A percentile compares a stretch with the other conserved stretches of the same genome.
Evolutionary conservation across 345 rosid species (phyloP).

Genomic region (Arabidopsis suecica): DNA sequence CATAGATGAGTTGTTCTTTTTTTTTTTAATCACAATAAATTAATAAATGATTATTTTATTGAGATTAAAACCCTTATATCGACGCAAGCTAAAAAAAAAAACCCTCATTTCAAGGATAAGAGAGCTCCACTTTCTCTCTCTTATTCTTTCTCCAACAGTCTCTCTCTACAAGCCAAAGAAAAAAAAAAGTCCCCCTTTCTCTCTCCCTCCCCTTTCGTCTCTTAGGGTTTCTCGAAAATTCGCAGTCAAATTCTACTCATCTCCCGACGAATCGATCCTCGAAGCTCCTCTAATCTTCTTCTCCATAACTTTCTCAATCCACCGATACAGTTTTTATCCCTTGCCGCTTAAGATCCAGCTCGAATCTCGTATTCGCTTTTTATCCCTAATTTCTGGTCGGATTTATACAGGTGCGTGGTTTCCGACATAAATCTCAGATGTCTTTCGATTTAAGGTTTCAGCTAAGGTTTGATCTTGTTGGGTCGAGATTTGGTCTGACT

Average conservation of each 20-base stretch:
- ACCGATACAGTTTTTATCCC: conserved; percentile 38
- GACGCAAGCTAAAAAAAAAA: conserved; percentile 43
- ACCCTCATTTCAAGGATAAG: conserved; percentile 62
- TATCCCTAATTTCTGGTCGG: conserved; percentile 30
- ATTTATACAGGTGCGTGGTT: conserved; percentile 34
- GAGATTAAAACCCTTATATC: conserved; percentile 50
- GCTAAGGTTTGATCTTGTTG: conserved; percentile 30
- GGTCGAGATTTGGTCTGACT: conserved; percentile 40
- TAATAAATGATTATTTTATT: conserved; percentile 26
- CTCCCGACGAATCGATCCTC: conserved; percentile 47
- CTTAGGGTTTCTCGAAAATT: conserved; percentile 63
- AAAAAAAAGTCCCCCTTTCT: conserved; percentile 42
- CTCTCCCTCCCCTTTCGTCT: conserved; percentile 38
- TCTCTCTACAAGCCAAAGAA: conserved; percentile 49
- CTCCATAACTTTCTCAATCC: conserved; percentile 43
- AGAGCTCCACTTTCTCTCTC: conserved; percentile 45
- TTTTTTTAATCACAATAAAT: background rate
- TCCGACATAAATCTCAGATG: conserved; percentile 35
- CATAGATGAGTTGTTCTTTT: conserved; percentile 38
- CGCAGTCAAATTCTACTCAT: conserved; percentile 62
- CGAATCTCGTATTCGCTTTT: conserved; percentile 34
- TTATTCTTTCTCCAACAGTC: conserved; percentile 35
- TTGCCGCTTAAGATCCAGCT: conserved; percentile 58
- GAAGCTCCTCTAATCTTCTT: conserved; percentile 28
- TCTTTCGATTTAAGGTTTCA: conserved; percentile 34